Evolutionary conservation across 2,329 filamentous ascomycete genomes (phyloP).

Genomic region (Drechslerella coelobrocha): DNA sequence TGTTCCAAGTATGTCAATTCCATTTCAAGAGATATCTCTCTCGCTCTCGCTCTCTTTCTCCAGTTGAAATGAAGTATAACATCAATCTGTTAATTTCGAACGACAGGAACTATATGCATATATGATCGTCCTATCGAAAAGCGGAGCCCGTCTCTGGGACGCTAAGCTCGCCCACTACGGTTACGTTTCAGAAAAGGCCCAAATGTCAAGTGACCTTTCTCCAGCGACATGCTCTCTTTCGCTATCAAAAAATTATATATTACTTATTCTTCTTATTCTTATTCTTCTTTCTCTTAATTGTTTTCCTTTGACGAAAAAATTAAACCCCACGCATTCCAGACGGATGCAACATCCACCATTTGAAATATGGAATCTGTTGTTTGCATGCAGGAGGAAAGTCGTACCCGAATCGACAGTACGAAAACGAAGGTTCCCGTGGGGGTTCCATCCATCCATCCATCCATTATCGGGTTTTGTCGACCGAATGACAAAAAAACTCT

Average conservation of each 20-base stretch:
- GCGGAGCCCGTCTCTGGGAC: too few relatives aligned
- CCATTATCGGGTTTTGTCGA: neutral
- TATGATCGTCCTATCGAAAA: too few relatives aligned
- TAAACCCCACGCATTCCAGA: slow-evolving; percentile 34
- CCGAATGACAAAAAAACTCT: neutral
- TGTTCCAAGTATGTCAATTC: slow-evolving; percentile 13
- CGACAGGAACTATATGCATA: too few relatives aligned
- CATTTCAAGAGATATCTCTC: slow-evolving; percentile 9
- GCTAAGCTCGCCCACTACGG: too few relatives aligned
- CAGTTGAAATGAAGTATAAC: too few relatives aligned
- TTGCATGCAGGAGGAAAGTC: slow-evolving; percentile 45
- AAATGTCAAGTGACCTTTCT: too few relatives aligned
- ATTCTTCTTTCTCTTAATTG: neutral
- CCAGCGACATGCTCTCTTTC: too few relatives aligned
- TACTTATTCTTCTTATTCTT: neutral
- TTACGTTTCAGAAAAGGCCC: too few relatives aligned
- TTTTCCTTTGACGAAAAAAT: slow-evolving; percentile 13
- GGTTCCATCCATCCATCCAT: slow-evolving; percentile 3
- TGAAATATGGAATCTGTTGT: slow-evolving; percentile 41
- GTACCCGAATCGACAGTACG: slow-evolving; percentile 21
- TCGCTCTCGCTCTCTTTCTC: neutral
- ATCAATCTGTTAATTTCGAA: too few relatives aligned
- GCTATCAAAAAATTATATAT: neutral
- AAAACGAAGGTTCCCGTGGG: slow-evolving; percentile 42
- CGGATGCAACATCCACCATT: slow-evolving; percentile 25